Base-by-base conservation (phyloP, 148 eudicot genomes). In the Camellia lanceoleosa region DNA sequence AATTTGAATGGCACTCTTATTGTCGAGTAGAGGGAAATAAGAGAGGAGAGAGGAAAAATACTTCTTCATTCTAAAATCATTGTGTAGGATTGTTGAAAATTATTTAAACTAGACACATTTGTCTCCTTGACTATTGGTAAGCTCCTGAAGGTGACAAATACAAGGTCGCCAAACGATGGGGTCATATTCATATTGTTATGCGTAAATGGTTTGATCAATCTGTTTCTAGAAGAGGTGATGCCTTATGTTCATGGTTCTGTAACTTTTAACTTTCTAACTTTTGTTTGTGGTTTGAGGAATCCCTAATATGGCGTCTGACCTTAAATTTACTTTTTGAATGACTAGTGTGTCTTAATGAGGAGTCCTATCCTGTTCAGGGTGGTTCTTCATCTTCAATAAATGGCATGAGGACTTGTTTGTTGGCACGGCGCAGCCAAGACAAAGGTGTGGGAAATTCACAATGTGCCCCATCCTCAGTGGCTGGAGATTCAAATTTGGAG, bases 141-240 rank as follows among this genome's bases (percentile, higher is more conserved):
- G 94, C 92, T 85, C 85, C 99, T 68, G 95, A 97, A 91, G 95
- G 99, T 87, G 99, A 97, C 87, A 97, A 97, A 87, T 97, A 82
- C 81, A 94, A 89, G 88, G 99, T 94, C 80, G 99, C 99, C 66
- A 85, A 80, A 80, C 89, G 85, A 85, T 97, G 99, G 99, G 94
- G 98, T 66, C 85, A 77, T 84, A 89, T 94, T 79, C 75, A 77
- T 86, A 85, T 89, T 66, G 94, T 97, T 65, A 87, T 85, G 49
- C 86, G 88, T 79, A 92, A 92, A 85, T 97, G 99, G 99, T 89
- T 91, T 83, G 92, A 94, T 71, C 99, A 92, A 81, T 97, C 98
- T 75, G 86, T 97, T 85, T 89, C 92, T 78, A 90, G 88, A 85
- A 90, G 93, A 91, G 97, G 99, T 92, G 89, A 61, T 80, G 65